Evolutionary conservation across 345 rosid species (phyloP).

Genomic region (Brassica incana): DNA sequence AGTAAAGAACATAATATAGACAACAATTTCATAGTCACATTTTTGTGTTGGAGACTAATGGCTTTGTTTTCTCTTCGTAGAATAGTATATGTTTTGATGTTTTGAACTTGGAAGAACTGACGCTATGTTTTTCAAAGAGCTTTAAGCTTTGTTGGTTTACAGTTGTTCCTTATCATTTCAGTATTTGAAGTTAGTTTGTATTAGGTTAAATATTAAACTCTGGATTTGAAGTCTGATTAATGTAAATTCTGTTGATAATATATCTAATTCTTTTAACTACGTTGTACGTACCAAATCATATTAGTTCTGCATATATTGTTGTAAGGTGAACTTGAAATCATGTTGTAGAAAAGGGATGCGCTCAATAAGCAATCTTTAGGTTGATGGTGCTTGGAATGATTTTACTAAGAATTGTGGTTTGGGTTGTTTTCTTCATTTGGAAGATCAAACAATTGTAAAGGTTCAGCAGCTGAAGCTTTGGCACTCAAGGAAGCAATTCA

Average conservation of each 20-base stretch:
- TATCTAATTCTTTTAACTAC: not conserved
- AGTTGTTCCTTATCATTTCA: not conserved
- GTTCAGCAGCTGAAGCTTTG: not conserved
- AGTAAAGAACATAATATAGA: conserved; percentile 22
- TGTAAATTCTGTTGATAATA: not conserved
- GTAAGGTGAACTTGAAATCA: not conserved
- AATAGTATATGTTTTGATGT: conserved; percentile 35
- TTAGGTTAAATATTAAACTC: not conserved
- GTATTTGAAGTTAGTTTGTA: not conserved
- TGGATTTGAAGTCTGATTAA: not conserved
- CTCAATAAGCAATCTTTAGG: not conserved
- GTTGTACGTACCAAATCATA: not conserved
- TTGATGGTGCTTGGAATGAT: not conserved
- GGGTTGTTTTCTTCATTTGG: not conserved
- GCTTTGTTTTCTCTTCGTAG: conserved; percentile 25
- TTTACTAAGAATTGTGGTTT: not conserved
- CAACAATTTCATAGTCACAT: conserved; percentile 23
- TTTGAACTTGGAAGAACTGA: conserved; percentile 35
- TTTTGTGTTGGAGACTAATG: conserved; percentile 32
- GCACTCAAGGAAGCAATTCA: not conserved
- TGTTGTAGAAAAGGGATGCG: not conserved
- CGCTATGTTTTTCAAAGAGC: conserved; percentile 20
- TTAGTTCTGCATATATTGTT: not conserved
- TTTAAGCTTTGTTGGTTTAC: conserved; percentile 16
- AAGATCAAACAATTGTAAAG: not conserved